Base-by-base conservation (phyloP, 1,139 yeast species). In the Barnettozyma hawaiiensis region DNA sequence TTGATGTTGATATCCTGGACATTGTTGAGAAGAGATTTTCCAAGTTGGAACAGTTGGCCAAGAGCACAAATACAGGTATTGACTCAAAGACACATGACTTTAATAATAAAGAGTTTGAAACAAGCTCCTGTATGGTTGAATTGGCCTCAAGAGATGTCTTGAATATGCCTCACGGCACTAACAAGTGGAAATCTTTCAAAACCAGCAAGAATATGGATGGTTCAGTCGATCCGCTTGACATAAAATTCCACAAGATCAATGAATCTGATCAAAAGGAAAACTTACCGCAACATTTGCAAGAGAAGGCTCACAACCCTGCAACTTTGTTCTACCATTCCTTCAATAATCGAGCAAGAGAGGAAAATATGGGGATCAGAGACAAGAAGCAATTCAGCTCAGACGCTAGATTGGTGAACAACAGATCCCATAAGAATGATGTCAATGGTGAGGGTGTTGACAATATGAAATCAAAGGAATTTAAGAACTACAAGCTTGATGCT, bases 1-100 rank as follows among this genome's bases (percentile, higher is more conserved):
- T 95, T 40, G 92, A 86, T 61, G 92, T 90, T 37, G 98, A 94
- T 63, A 71, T 83, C 22, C 66, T 92, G 33, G 98, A 92, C 49
- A 66, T 84, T 37, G 85, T 89, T 31, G 97, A 92, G 57, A 72
- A 94, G 55, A 71, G 84, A 51, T 84, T 85, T 54, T 67, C 68
- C 36, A 74, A 74, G 51, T 70, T 82, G 47, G 85, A 81, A 52
- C 66, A 67, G 11, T 63, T 73, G 53, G 85, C 90, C 1, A 62
- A 60, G 36, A 61, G 76, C 1, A 47, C 59, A 4, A 39, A 41
- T 8, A 44, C 46, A 18, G 59, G 55, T 14, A 16, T 32, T 19
- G 43, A 42, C n/a, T 45, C 53, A 4, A 53, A 49, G 37, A 53
- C 58, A 3, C 42, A 48, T 35, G 56, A 59, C 20, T 75, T 73